A percentile compares a stretch with the other conserved stretches of the same genome.
These are phyloP conservation scores for Pseudopediastrum boryanum DNA, from an alignment of 139 green algal species.

Conservation along the genomic window DNA sequence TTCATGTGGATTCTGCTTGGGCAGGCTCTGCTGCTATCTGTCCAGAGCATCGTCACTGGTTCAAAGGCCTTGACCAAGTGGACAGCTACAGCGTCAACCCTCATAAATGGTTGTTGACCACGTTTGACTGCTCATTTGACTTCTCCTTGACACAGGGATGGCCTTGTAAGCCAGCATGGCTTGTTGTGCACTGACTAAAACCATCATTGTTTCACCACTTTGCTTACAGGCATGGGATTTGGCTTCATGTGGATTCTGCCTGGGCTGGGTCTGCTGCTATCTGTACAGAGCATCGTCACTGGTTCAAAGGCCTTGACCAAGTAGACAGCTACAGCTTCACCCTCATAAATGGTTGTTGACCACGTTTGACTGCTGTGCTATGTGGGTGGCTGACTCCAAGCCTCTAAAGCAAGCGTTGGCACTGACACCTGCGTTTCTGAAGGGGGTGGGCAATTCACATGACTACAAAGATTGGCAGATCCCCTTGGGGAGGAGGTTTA, in stretches of 20 bases:
- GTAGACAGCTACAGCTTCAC: slow-evolving; percentile 72
- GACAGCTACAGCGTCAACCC: slow-evolving; percentile 77
- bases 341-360: slow-evolving; percentile 84
- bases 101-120: slow-evolving; percentile 85
- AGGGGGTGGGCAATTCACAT: slow-evolving; percentile 41
- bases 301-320: slow-evolving; percentile 60
- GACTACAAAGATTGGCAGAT: slow-evolving; percentile 88
- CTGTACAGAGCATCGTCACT: slow-evolving; percentile 63
- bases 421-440: slow-evolving; percentile 73
- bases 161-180: too few relatives aligned
- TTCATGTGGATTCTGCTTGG: slow-evolving; percentile 88
- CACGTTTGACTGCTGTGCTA: slow-evolving; percentile 85
- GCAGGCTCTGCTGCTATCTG: slow-evolving; percentile 67
- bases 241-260: slow-evolving; percentile 86
- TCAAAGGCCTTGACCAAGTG: slow-evolving; percentile 55
- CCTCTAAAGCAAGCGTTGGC: slow-evolving; percentile 69
- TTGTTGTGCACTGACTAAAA: too few relatives aligned
- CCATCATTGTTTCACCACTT: too few relatives aligned
- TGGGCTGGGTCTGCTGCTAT: slow-evolving; percentile 75
- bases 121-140: slow-evolving; percentile 93
- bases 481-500: too few relatives aligned
- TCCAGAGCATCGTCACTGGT: slow-evolving; percentile 67
- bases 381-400: slow-evolving; percentile 73
- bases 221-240: slow-evolving; percentile 55
- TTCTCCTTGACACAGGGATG: too few relatives aligned